phyloP scores from a whole-genome alignment of 2,329 filamentous ascomycete species.

The Akanthomyces muscarius region DNA sequence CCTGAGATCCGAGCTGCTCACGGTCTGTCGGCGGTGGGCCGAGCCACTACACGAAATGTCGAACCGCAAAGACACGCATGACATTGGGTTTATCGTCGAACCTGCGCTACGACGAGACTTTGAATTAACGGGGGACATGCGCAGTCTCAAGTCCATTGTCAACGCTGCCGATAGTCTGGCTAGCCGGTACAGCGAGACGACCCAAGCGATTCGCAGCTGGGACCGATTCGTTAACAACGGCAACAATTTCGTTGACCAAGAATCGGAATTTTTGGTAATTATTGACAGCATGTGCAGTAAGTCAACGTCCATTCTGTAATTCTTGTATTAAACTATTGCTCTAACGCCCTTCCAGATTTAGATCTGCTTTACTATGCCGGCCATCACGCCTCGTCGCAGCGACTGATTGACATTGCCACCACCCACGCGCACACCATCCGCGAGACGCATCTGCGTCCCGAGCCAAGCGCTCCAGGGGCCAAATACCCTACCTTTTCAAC shows the following conservation, averaged over 20 bases:
- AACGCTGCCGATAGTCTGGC: conserved; percentile 42
- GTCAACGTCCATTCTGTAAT: background rate
- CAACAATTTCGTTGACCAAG: conserved; percentile 26
- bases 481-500: conserved; percentile 26
- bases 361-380: conserved; percentile 38
- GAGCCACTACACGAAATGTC: conserved; percentile 35
- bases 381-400: conserved; percentile 26
- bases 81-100: conserved; percentile 51
- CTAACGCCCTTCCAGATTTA: conserved; percentile 23
- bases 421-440: conserved; percentile 38
- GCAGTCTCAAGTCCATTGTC: conserved; percentile 38
- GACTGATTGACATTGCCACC: conserved; percentile 34
- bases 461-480: conserved; percentile 19
- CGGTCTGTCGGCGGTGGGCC: conserved; percentile 29
- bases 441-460: conserved; percentile 35
- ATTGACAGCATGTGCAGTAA: conserved; percentile 39
- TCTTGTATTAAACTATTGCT: background rate
- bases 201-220: conserved; percentile 46
- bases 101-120: conserved; percentile 44
- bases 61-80: conserved; percentile 47
- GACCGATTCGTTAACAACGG: conserved; percentile 34
- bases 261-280: conserved; percentile 35
- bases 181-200: conserved; percentile 37
- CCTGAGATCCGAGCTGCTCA: conserved; percentile 19
- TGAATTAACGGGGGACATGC: conserved; percentile 39